Conservation (phyloP, 257 asterid species). For the Euphrasia confusa region DNA sequence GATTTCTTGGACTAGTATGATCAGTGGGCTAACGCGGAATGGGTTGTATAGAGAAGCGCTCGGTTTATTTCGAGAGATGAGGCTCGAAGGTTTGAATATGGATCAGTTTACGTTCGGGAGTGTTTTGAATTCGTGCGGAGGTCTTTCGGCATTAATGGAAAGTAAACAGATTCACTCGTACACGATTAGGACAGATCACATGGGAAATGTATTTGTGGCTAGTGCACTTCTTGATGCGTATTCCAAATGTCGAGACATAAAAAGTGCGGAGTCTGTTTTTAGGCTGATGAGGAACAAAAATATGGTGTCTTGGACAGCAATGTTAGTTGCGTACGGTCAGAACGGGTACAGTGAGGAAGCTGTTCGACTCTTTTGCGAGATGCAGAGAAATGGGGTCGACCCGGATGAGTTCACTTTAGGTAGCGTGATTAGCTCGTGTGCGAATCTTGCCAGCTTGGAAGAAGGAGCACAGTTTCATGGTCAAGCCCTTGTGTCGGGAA, state of each 20-base stretch:
- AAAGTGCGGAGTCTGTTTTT: conserved; percentile 61
- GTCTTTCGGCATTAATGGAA: conserved; percentile 48
- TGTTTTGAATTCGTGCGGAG: conserved; percentile 79
- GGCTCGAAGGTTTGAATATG: conserved; percentile 42
- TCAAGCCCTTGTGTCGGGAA: conserved; percentile 63
- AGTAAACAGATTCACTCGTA: conserved; percentile 82
- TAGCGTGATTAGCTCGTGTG: conserved; percentile 90
- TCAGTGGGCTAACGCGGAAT: conserved; percentile 68
- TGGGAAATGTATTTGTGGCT: conserved; percentile 67
- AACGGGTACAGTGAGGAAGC: conserved; percentile 90
- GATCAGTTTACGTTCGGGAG: conserved; percentile 93
- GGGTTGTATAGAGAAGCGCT: conserved; percentile 52
- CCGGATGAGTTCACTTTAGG: conserved; percentile 76
- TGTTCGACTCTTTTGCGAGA: conserved; percentile 52
- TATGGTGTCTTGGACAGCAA: conserved; percentile 89
- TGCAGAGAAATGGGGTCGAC: conserved; percentile 58
- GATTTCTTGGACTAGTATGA: conserved; percentile 85
- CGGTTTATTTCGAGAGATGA: conserved; percentile 54
- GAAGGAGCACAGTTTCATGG: conserved; percentile 91
- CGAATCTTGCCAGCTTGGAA: conserved; percentile 86
- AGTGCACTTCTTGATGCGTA: conserved; percentile 93
- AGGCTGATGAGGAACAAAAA: conserved; percentile 54
- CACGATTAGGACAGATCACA: conserved; percentile 49
- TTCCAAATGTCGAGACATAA: conserved; percentile 68
- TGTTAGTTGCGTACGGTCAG: conserved; percentile 93